phyloP scores from a whole-genome alignment of 2,329 filamentous ascomycete species.

The Phaeomoniella chlamydospora region DNA sequence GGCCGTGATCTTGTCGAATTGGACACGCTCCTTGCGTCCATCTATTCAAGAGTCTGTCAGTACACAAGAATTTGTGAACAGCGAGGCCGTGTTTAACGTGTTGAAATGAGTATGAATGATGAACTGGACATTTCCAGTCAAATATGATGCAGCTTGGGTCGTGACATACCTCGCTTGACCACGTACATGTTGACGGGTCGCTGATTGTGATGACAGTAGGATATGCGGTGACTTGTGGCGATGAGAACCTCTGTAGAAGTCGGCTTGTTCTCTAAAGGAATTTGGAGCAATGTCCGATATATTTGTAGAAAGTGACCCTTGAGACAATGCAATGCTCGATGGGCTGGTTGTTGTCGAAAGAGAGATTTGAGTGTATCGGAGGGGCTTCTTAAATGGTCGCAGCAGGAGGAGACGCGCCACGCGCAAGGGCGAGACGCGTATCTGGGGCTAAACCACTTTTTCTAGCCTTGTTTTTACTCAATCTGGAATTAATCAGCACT shows the following conservation, averaged over 20 bases:
- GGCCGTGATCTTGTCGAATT: slow-evolving; percentile 99
- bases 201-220: background rate
- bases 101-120: slow-evolving; percentile 5
- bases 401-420: background rate
- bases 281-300: no score
- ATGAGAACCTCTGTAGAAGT: background rate
- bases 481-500: background rate
- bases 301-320: no score
- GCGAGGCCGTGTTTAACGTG: slow-evolving; percentile 5
- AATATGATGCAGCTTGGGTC: background rate
- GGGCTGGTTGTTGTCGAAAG: background rate
- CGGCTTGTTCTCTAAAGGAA: background rate
- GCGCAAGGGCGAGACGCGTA: background rate
- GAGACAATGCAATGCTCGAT: background rate
- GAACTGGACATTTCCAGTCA: no score
- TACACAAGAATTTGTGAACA: slow-evolving; percentile 11
- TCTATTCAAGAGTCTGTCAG: slow-evolving; percentile 38
- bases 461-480: background rate
- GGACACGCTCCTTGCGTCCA: slow-evolving; percentile 98
- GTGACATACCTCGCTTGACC: slow-evolving; percentile 43
- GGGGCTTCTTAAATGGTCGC: background rate
- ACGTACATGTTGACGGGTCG: slow-evolving; percentile 40
- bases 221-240: background rate
- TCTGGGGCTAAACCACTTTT: background rate
- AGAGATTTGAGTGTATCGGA: background rate